These are phyloP conservation scores for Drosera spatulata DNA, from an alignment of 179 eudicot genomes.

Conservation along the genomic window DNA sequence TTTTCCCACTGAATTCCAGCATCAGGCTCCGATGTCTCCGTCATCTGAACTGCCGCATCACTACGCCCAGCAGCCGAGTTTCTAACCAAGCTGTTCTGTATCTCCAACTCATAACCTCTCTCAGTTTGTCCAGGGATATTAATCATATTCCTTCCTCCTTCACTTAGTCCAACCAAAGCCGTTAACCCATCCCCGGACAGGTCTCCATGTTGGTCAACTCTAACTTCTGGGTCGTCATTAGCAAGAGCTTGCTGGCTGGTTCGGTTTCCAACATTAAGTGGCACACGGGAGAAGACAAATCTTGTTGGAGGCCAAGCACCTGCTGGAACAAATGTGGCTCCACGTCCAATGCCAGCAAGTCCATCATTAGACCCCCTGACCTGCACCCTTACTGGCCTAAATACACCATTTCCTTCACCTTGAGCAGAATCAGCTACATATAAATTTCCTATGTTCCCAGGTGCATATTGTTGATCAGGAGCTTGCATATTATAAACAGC, in stretches of 20 bases:
- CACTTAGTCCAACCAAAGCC: constrained; percentile 94
- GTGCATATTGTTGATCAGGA: constrained; percentile 45
- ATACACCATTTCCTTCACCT: constrained; percentile 70
- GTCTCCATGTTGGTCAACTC: constrained; percentile 71
- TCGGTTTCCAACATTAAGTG: constrained; percentile 69
- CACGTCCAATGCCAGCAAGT: constrained; percentile 96
- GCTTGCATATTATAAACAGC: constrained; percentile 69
- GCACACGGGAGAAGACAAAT: constrained; percentile 90
- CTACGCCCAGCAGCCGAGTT: constrained; percentile 55
- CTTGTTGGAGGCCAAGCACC: constrained; percentile 92
- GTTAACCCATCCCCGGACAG: constrained; percentile 85
- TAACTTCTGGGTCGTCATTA: constrained; percentile 72
- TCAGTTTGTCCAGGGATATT: constrained; percentile 37
- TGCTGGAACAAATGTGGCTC: constrained; percentile 62
- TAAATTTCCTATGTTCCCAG: constrained; percentile 45
- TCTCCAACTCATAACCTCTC: constrained; percentile 43
- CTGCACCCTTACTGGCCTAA: constrained; percentile 87
- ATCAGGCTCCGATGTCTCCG: constrained; percentile 50
- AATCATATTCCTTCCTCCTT: constrained; percentile 43
- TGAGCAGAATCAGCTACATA: constrained; percentile 62
- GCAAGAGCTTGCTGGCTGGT: constrained; percentile 77
- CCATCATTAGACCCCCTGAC: constrained; percentile 93
- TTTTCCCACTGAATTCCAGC: constrained; percentile 71
- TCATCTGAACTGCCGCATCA: constrained; percentile 46
- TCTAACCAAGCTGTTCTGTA: constrained; percentile 35